Evolutionary conservation across 495 filamentous ascomycete genomes (phyloP).

Genomic region (Aspergillus biplanus): DNA sequence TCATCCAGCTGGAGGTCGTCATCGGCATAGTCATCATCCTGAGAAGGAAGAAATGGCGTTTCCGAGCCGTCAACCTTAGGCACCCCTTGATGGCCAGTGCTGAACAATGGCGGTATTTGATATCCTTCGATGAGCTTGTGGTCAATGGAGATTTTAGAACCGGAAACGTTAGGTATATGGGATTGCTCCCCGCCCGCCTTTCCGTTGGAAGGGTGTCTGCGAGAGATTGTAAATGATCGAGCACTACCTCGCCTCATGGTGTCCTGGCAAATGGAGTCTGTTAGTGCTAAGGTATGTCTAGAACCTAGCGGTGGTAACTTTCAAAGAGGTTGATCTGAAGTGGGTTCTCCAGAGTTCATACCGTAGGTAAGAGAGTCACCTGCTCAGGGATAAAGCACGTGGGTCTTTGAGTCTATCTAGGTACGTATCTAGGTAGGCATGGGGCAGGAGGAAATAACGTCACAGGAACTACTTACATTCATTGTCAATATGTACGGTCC

Average conservation of each 20-base stretch:
- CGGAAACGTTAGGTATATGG: conserved; percentile 1
- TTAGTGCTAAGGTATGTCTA: background rate
- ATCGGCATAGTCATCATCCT: conserved; percentile 29
- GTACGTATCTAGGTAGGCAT: too few relatives aligned
- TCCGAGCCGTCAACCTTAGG: background rate
- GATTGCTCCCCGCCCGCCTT: conserved; percentile 4
- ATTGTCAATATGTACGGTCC: too few relatives aligned
- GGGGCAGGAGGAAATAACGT: too few relatives aligned
- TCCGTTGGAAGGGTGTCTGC: conserved; percentile 10
- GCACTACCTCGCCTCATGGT: conserved; percentile 11
- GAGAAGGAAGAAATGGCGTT: conserved; percentile 6
- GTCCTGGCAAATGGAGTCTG: background rate
- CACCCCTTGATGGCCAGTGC: conserved; percentile 8
- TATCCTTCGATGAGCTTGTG: conserved; percentile 35
- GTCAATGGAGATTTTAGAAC: conserved; percentile 25
- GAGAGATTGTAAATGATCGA: background rate
- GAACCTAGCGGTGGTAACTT: background rate
- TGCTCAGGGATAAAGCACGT: too few relatives aligned
- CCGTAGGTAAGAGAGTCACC: too few relatives aligned
- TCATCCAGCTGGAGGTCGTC: conserved; percentile 46
- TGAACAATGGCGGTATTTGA: conserved; percentile 20
- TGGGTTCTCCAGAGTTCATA: too few relatives aligned
- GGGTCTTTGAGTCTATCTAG: too few relatives aligned
- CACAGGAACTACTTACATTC: too few relatives aligned
- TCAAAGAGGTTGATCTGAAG: background rate